Evolutionary conservation across 2,329 filamentous ascomycete genomes (phyloP).

Genomic region (Diaporthe ilicicola): DNA sequence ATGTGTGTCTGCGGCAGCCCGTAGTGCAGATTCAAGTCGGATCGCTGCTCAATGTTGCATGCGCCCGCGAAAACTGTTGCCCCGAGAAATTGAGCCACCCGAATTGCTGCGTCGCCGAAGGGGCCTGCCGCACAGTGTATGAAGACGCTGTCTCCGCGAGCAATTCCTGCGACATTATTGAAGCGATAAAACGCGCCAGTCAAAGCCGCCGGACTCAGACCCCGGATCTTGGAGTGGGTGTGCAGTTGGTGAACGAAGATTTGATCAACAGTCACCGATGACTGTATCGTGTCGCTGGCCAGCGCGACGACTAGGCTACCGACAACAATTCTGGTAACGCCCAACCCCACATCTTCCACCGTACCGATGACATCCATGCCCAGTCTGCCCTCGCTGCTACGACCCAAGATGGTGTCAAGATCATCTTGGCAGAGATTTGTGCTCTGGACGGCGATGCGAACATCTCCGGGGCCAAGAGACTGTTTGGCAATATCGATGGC

Average conservation of each 20-base stretch:
- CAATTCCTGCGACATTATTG: conserved; percentile 40
- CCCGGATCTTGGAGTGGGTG: conserved; percentile 35
- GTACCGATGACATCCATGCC: conserved; percentile 53
- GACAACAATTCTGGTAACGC: conserved; percentile 42
- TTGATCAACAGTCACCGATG: conserved; percentile 43
- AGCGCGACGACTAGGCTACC: conserved; percentile 55
- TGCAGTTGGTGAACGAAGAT: conserved; percentile 45
- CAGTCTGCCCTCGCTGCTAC: conserved; percentile 41
- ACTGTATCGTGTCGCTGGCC: conserved; percentile 47
- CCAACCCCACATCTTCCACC: conserved; percentile 45
- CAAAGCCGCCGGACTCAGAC: conserved; percentile 48
- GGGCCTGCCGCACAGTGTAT: conserved; percentile 54
- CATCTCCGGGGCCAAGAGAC: conserved; percentile 42
- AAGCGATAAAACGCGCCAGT: conserved; percentile 55
- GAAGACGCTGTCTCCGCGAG: conserved; percentile 46
- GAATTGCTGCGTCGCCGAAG: conserved; percentile 54
- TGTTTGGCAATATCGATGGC: conserved; percentile 25
- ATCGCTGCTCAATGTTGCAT: conserved; percentile 45
- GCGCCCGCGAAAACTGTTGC: conserved; percentile 55
- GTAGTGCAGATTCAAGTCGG: conserved; percentile 43
- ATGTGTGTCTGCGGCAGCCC: conserved; percentile 49
- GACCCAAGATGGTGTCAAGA: conserved; percentile 46
- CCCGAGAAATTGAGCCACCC: conserved; percentile 47
- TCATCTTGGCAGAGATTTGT: conserved; percentile 49
- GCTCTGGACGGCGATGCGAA: conserved; percentile 51